Conservation (phyloP, 2,329 filamentous ascomycete genomes). For the Westerdykella ornata region DNA sequence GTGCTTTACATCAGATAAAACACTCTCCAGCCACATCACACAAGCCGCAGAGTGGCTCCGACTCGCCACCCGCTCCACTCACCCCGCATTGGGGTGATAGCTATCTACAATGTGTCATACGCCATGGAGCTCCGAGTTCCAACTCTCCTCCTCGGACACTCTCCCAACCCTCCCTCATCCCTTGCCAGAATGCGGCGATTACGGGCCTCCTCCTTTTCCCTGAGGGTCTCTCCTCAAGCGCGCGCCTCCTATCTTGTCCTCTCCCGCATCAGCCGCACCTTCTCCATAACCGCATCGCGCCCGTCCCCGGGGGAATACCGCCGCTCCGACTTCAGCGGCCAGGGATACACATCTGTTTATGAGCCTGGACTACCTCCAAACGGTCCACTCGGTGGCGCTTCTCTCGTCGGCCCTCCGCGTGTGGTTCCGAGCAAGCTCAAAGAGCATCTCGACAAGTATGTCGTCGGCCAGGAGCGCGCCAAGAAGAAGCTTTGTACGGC, state of each 20-base stretch:
- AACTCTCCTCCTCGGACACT: background rate
- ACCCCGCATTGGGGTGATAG: background rate
- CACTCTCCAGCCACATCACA: background rate
- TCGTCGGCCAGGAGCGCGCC: conserved; percentile 89
- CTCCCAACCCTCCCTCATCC: background rate
- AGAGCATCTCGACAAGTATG: conserved; percentile 87
- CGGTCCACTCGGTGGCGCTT: conserved; percentile 56
- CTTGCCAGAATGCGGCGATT: background rate
- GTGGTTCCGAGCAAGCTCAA: conserved; percentile 66
- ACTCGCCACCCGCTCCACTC: background rate
- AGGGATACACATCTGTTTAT: conserved; percentile 57
- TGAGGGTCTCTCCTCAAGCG: conserved; percentile 36
- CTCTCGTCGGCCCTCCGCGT: conserved; percentile 51
- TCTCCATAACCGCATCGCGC: conserved; percentile 31
- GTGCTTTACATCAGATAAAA: too few species aligned
- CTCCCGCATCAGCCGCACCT: conserved; percentile 25
- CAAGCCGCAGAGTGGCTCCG: background rate
- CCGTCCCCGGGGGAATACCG: conserved; percentile 47
- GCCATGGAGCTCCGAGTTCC: background rate
- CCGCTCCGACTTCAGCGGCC: conserved; percentile 57
- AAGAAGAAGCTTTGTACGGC: conserved; percentile 91
- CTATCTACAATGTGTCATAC: too few species aligned
- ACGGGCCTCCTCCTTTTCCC: conserved; percentile 12
- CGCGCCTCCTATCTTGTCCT: conserved; percentile 38
- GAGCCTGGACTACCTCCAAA: conserved; percentile 56